Base-by-base conservation (phyloP, 2,329 filamentous ascomycete species). In the Ophiostoma sp. region DNA sequence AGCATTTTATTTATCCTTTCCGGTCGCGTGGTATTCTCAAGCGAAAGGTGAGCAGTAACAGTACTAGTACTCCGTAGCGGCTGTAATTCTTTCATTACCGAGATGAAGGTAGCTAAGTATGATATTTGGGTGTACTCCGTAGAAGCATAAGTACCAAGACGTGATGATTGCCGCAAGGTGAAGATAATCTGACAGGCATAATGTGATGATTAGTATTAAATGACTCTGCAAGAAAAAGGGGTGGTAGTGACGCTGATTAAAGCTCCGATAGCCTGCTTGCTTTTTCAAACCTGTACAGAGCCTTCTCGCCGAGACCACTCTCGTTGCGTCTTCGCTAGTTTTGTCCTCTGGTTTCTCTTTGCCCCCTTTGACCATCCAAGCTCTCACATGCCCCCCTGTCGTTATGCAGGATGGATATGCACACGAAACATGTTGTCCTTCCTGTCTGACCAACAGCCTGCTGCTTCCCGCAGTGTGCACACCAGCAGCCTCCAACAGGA, bases 401-500 rank as follows among this genome's bases (percentile, higher is more conserved):
- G 8, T 27, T 62, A 62, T 33, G 57, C 57, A 62, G 57, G 13
- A 11, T 62, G 27, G 15, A 31, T 62, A 31, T 33, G 27, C 52
- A 54, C 57, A 33, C n/a, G 48, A 10, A 54, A 11, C 48, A 27
- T 20, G n/a, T 41, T 41, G 39, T 41, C 13, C 4, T 10, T 31
- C 27, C 6, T 54, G 57, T 62, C 27, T 27, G 52, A 62, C 57
- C 27, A 62, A 62, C 57, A 62, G 15, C 13, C 57, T 62, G 57
- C 57, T 31, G 27, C 13, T 33, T 62, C 13, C 57, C 57, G 57
- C 23, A 20, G 13, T 20, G 27, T 15, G 23, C 23, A 13, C 52
- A 57, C 52, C 52, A 57, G 11, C 7, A 57, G 11, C n/a, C 11
- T 48, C 17, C 36, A 39, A 8, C 36, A 39, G 15, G 15, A n/a